A percentile compares a stretch with the other conserved stretches of the same genome.
These are phyloP conservation scores for Crotalaria pallida DNA, from an alignment of 306 rosid genomes.

Conservation along the genomic window DNA sequence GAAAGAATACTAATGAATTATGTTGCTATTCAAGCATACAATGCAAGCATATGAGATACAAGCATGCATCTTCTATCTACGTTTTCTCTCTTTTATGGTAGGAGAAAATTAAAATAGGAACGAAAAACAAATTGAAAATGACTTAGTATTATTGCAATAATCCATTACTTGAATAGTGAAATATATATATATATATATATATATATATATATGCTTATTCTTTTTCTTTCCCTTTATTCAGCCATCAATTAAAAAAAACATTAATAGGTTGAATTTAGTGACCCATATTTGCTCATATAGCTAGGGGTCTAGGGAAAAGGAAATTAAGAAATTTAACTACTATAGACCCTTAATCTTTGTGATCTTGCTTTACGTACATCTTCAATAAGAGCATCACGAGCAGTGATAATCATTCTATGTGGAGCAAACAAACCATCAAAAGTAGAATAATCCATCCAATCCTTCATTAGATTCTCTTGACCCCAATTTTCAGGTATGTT, in stretches of 20 bases:
- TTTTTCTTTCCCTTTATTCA: slow-evolving; percentile 5
- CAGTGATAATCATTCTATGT: slow-evolving; percentile 33
- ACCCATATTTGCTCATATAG: not conserved
- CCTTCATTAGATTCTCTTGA: slow-evolving; percentile 47
- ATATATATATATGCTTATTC: not conserved
- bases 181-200: no score
- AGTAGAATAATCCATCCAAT: slow-evolving; percentile 50
- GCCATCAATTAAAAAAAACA: not conserved
- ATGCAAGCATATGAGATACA: no score
- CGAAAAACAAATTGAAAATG: not conserved
- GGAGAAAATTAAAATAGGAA: not conserved
- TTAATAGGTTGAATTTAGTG: not conserved
- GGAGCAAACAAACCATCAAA: slow-evolving; percentile 58
- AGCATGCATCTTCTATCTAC: not conserved
- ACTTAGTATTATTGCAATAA: not conserved
- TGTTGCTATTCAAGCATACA: not conserved
- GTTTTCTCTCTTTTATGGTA: not conserved
- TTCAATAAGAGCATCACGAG: slow-evolving; percentile 61
- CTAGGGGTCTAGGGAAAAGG: not conserved
- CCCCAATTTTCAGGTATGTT: slow-evolving; percentile 59
- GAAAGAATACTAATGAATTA: not conserved
- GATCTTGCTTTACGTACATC: slow-evolving; percentile 39
- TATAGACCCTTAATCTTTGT: slow-evolving; percentile 36
- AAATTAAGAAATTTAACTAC: not conserved
- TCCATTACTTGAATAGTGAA: not conserved